Conservation (phyloP, 129 eudicot genomes). For the Heracleum sosnowskyi region DNA sequence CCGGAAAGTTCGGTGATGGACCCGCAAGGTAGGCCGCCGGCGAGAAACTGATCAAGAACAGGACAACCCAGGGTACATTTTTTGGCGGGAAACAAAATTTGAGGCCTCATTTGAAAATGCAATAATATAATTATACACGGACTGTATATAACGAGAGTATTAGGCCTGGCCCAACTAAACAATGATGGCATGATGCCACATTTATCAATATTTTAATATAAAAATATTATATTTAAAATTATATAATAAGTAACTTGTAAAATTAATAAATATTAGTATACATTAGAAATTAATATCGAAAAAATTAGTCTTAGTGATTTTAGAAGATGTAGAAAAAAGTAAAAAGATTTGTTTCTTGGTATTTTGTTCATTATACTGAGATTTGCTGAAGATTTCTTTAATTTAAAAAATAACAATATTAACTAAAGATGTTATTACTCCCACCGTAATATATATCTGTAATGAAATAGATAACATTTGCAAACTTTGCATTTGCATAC, state of each 20-base stretch:
- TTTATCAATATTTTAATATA: not conserved
- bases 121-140: not conserved
- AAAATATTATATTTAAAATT: not conserved
- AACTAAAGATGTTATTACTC: not conserved
- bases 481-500: not conserved
- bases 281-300: not conserved
- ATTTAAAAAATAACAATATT: not conserved
- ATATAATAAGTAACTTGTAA: not conserved
- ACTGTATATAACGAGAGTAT: not conserved
- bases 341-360: not conserved
- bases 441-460: not conserved
- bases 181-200: not conserved
- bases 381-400: not conserved
- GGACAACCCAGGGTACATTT: slow-evolving; percentile 56
- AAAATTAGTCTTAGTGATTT: not conserved
- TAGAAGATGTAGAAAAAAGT: not conserved
- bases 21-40: slow-evolving; percentile 81
- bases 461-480: not conserved
- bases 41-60: slow-evolving; percentile 52
- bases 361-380: rapidly evolving
- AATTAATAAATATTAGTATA: not conserved
- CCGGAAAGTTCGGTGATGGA: slow-evolving; percentile 67
- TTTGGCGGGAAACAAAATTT: slow-evolving; percentile 32
- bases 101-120: slow-evolving; percentile 7
- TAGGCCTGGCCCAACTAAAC: not conserved